phyloP scores from a whole-genome alignment of 2,329 filamentous ascomycete species.

The Exophiala phaeomuriformis region DNA sequence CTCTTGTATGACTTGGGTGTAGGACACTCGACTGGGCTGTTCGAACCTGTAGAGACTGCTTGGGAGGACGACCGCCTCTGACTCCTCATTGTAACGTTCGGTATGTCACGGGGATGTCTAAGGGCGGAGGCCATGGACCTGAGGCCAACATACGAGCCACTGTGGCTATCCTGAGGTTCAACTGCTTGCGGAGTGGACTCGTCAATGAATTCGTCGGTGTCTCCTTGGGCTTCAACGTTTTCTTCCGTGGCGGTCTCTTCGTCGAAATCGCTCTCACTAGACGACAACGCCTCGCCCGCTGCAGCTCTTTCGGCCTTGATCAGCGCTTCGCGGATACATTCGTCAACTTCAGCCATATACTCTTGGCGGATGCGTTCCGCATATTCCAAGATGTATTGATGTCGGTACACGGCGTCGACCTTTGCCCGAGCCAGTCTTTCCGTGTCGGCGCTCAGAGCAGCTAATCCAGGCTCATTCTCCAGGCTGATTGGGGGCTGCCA shows the following conservation, averaged over 20 bases:
- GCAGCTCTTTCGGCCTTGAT: constrained; percentile 83
- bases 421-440: constrained; percentile 77
- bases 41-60: constrained; percentile 72
- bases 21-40: constrained; percentile 81
- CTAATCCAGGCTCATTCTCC: constrained; percentile 86
- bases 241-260: constrained; percentile 21
- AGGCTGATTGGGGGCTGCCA: constrained; percentile 92
- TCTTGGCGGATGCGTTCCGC: constrained; percentile 91
- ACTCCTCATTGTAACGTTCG: constrained; percentile 38
- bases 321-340: constrained; percentile 89
- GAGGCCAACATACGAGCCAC: constrained; percentile 20
- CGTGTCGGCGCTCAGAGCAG: constrained; percentile 81
- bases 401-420: constrained; percentile 84
- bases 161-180: constrained; percentile 16
- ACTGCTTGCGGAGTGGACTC: constrained; percentile 13
- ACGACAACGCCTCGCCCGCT: constrained; percentile 65
- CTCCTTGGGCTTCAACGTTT: constrained; percentile 12
- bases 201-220: constrained; percentile 14
- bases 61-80: constrained; percentile 53
- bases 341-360: constrained; percentile 84
- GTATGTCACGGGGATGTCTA: constrained; percentile 46
- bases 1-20: constrained; percentile 79
- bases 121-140: constrained; percentile 51
- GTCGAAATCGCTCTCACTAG: constrained; percentile 41
- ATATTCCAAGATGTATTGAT: constrained; percentile 90